Percentiles rank a stretch among this genome's conserved stretches.
Evolutionary conservation across 306 rosid species (phyloP).

Genomic region (Malus sieversii): DNA sequence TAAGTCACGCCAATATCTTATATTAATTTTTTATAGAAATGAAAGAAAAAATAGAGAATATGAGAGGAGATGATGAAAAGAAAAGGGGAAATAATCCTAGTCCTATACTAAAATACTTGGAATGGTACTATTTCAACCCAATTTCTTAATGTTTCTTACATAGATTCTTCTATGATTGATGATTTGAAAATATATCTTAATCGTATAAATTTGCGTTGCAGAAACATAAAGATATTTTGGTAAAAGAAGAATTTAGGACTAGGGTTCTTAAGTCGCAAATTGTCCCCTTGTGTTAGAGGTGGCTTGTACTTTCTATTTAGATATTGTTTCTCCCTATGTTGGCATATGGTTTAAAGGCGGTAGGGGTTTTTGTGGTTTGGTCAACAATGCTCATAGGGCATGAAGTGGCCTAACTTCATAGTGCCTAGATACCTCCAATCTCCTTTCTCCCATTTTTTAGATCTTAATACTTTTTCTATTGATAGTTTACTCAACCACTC

Average conservation of each 20-base stretch:
- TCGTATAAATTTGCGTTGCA: no score
- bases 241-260: slow-evolving; percentile 7
- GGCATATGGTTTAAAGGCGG: no score
- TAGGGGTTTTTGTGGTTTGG: neutral
- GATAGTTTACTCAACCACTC: neutral
- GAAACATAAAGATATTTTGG: neutral
- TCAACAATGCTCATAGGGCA: neutral
- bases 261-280: slow-evolving; percentile 54
- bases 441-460: neutral
- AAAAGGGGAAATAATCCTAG: fast-evolving
- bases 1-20: no score
- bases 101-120: neutral
- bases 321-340: no score
- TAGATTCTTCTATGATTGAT: neutral
- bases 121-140: neutral
- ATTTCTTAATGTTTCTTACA: neutral
- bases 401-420: neutral
- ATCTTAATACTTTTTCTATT: neutral
- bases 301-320: no score
- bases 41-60: no score
- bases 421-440: neutral
- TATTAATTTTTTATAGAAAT: no score
- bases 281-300: neutral
- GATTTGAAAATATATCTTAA: no score
- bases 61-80: no score